These are phyloP conservation scores for Claviceps pazoutovae DNA, from an alignment of 2,329 filamentous ascomycete genomes.

Conservation along the genomic window DNA sequence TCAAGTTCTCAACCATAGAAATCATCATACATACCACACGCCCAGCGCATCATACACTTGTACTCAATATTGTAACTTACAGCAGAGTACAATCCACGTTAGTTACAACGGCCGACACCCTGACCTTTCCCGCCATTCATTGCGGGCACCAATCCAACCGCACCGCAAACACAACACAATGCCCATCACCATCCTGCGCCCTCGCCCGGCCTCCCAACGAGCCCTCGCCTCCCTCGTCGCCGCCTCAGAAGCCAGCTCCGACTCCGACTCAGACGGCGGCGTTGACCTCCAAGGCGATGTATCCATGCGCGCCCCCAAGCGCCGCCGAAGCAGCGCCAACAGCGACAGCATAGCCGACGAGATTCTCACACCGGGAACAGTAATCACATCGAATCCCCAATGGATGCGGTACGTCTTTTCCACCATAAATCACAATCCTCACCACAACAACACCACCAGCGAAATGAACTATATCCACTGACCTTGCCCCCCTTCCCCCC, in stretches of 20 bases:
- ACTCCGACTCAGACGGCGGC: slow-evolving; percentile 31
- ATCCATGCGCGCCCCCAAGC: slow-evolving; percentile 29
- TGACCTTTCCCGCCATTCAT: too few relatives aligned
- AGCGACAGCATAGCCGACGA: slow-evolving; percentile 22
- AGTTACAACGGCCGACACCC: too few relatives aligned
- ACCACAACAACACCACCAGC: too few relatives aligned
- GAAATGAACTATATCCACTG: not conserved
- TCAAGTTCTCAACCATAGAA: not conserved
- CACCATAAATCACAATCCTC: not conserved
- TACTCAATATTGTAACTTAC: too few relatives aligned
- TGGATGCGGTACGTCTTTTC: slow-evolving; percentile 62
- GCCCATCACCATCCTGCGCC: slow-evolving; percentile 35
- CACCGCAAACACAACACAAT: slow-evolving; percentile 13
- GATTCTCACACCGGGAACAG: slow-evolving; percentile 78
- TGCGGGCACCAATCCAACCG: too few relatives aligned
- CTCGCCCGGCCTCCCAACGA: slow-evolving; percentile 19
- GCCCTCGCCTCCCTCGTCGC: slow-evolving; percentile 10
- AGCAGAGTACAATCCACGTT: too few relatives aligned
- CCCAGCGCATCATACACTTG: not conserved
- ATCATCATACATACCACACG: not conserved
- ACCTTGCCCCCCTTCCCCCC: not conserved
- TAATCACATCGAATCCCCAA: slow-evolving; percentile 82
- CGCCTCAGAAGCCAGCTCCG: slow-evolving; percentile 22
- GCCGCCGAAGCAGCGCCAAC: slow-evolving; percentile 17
- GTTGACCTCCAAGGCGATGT: slow-evolving; percentile 31